Evolutionary conservation across 768 basidiomycete genomes (phyloP), one percentile per base, ranked within the genome.

Genomic region (Pleurotus giganteus): DNA sequence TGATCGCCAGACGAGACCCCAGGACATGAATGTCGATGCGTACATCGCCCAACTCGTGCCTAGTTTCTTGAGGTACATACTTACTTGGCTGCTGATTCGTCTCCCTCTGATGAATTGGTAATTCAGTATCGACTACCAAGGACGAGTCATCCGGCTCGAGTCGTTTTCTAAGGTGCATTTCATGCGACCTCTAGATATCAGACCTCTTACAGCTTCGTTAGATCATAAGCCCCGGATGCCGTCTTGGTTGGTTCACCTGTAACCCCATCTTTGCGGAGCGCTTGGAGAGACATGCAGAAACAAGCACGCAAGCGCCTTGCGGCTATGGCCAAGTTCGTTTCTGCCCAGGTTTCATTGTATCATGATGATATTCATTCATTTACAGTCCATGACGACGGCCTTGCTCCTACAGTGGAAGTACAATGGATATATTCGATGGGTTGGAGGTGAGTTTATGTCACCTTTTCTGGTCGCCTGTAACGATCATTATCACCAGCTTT

Each of bases 131-230:
- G 91, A 94, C 65, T 83, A 82, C 57, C 82, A 94, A 66, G 91
- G 91, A 2, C 82, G 91, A 27, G 91, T 95, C 39, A 83, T 95
- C 55, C 85, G 90, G 2, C 70, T 94, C 31, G 92, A 94, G 63
- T 85, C 85, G 0, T 89, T 90, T 65, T 87, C 84, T 32, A 91
- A 90, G 81, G 86, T 81, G 44, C 31, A 57, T 24, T 13, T 7
- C 12, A 34, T 17, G 15, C 11, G 19, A n/a, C 31, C 34, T 31
- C 15, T 4, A n/a, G 5, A 21, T 51, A 11, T 46, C 8, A 31
- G 31, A 12, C 11, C 11, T 7, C 41, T 42, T 6, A 42, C 19
- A 46, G 24, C 39, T 51, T 51, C 42, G 5, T 17, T 62, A 91
- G 86, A 88, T 84, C 2, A 80, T 92, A 44, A 86, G 86, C 2